Evolutionary conservation across 2,329 filamentous ascomycete genomes (phyloP), one percentile per base, ranked within the genome.

Genomic region (Xylariaceae sp.): DNA sequence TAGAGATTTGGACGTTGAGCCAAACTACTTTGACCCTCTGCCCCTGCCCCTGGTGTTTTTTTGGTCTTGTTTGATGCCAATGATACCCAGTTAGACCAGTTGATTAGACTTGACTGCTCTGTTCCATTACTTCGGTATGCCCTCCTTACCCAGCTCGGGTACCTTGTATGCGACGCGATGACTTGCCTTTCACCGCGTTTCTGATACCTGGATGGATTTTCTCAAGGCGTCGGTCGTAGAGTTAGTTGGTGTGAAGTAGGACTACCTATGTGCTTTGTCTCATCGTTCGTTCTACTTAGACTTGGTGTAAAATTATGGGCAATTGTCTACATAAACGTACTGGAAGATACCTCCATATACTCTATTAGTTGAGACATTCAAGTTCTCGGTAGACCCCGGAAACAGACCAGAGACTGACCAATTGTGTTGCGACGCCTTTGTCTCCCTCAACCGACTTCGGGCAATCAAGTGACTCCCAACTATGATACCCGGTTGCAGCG

Each of bases 61-160:
- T 53, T 44, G 12, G 26, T 39, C 45, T 31, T 48, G 34, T 57
- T 54, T 45, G 29, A 47, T 46, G 37, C 35, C 51, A 44, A 40
- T 54, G 50, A 56, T 58, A 58, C 56, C 53, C 56, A 45, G 46
- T 37, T 46, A 56, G 45, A 43, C 29, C 19, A 43, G 53, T 53
- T 51, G 50, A 58, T 46, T 34, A 19, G 7, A 6, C 42, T 45
- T 53, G 26, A 45, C 8, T 2, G 43, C 19, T 46, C 27, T 39
- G 12, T 34, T 34, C 32, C 5, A 34, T 19, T 19, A 19, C 19
- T 19, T 19, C 19, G 19, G 19, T 19, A 34, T 34, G 5, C 6
- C 32, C 35, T 9, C 7, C 35, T 39, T 39, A 39, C 12, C 32
- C 32, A 34, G 19, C 19, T 19, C 19, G 19, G 19, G 19, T 34